Base-by-base conservation (phyloP, 352 stramenopile genomes). In the Globisporangium carolinianum region DNA sequence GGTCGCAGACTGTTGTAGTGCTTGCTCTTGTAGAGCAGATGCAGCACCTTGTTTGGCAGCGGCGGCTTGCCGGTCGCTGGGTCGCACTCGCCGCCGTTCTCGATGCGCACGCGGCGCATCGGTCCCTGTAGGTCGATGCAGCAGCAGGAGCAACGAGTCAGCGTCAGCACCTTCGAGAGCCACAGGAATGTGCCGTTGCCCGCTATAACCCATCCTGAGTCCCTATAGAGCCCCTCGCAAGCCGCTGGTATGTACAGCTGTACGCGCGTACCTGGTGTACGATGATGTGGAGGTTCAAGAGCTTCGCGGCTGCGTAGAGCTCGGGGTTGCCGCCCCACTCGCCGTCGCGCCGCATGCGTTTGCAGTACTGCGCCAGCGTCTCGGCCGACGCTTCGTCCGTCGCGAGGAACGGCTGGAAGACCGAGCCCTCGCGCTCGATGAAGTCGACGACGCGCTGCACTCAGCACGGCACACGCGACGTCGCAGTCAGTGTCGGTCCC, bases 271-370 rank as follows among this genome's bases (percentile, higher is more conserved):
- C 59, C 58, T 76, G 79, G 63, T 89, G 76, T 3, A 89, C 68
- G 10, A 89, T 67, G 39, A 89, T 75, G 61, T 84, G 66, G 11
- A 78, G 67, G 53, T 83, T 76, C 54, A 86, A 87, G 38, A 80
- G 67, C 49, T 61, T 73, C 35, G 79, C 73, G 1, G 74, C 75
- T 7, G 74, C 76, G 61, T 75, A 89, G 38, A 89, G 58, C 62
- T 89, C 79, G 12, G 70, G 62, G 57, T 87, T 80, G 51, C 79
- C 79, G 11, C 79, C 78, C 79, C 74, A 86, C 50, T 78, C 65
- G 17, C 74, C 79, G 46, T 81, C 67, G 7, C 71, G 50, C 7
- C 57, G 58, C 74, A 89, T 77, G 39, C 76, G 74, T 46, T 5
- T 55, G 60, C 70, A 83, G 51, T 87, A 89, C 59, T 72, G 60